Base-by-base conservation (phyloP, 768 basidiomycete genomes). In the Collybiopsis luxurians region DNA sequence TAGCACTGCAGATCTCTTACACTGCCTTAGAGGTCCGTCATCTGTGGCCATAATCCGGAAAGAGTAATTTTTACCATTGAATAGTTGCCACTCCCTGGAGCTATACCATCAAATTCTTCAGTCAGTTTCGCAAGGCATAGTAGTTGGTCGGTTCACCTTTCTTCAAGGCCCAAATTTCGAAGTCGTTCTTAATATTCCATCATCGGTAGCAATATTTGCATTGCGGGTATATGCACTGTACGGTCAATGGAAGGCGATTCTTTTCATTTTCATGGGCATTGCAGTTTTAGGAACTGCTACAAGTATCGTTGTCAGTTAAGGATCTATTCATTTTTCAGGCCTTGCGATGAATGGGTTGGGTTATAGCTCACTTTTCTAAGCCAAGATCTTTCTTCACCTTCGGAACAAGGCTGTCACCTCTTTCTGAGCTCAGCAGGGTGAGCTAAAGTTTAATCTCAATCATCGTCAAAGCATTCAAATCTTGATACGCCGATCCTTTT, bases 181-280 rank as follows among this genome's bases (percentile, higher is more conserved):
- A 34, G 31, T 13, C n/a, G n/a, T n/a, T n/a, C n/a, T n/a, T n/a
- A n/a, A n/a, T 34, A 13, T 6, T 34, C 31, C 13, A 34, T 39
- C 2, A 49, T 3, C n/a, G 11, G 9, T 4, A 51, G 50, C 19
- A 23, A 36, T 51, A 40, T 36, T 51, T 36, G 10, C 27, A 7
- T n/a, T 51, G 15, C 36, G 50, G 21, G 50, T 51, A 23, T 51
- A 51, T 17, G 50, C 50, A 7, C 11, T 51, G 7, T 51, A 51
- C 15, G 50, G 50, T 21, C 36, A 34, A 15, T 19, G 50, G 4
- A 51, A 21, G 23, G 21, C 11, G 9, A 19, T 51, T 24, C 50
- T 51, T 12, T 31, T 24, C 23, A 36, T n/a, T 15, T 51, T 51
- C 13, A 19, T 39, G 36, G 50, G 50, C 24, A 23, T 51, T 34